Conservation (phyloP, 176 grass and related monocot genomes). For the Urochloa ruziziensis region DNA sequence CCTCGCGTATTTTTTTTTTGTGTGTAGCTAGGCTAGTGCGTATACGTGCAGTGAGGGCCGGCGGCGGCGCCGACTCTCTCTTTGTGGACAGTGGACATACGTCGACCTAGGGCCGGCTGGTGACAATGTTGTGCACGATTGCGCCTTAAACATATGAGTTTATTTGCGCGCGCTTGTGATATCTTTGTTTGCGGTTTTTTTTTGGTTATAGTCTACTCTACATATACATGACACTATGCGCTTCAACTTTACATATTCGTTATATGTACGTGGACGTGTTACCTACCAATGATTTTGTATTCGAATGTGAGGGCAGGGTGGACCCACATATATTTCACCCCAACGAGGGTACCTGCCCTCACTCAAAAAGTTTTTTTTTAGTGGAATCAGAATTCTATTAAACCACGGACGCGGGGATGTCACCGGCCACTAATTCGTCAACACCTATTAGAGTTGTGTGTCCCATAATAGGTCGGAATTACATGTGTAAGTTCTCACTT, state of each 20-base stretch:
- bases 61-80: neutral
- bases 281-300: neutral
- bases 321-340: no score
- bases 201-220: neutral
- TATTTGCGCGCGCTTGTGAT: no score
- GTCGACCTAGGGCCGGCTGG: neutral
- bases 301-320: no score
- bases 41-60: constrained; percentile 6
- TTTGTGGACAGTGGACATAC: neutral
- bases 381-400: no score
- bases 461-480: no score
- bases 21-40: constrained; percentile 2
- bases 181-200: neutral
- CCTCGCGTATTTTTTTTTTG: neutral
- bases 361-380: no score
- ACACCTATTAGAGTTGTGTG: no score
- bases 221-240: neutral
- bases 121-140: neutral
- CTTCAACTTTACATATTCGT: neutral
- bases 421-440: no score
- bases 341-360: no score
- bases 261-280: neutral
- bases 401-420: no score
- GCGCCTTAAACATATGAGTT: neutral
- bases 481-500: no score